phyloP scores from a whole-genome alignment of 176 grass and related monocot species.

The Cocos nucifera region DNA sequence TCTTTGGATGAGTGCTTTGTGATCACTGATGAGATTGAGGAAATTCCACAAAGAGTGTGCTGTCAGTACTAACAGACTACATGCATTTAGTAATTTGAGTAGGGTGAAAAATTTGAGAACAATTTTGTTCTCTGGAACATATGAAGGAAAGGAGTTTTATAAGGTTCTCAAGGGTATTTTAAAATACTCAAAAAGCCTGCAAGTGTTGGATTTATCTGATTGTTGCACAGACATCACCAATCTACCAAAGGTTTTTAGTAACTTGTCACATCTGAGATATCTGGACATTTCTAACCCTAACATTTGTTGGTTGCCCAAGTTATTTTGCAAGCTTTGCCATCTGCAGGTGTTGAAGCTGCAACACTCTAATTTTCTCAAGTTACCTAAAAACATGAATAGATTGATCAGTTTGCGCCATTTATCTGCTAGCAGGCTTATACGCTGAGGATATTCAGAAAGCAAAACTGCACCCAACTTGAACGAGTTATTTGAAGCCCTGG shows the following conservation, averaged over 20 bases:
- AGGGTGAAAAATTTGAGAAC: background rate
- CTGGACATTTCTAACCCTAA: constrained; percentile 14
- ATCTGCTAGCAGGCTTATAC: constrained; percentile 24
- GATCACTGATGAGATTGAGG: background rate
- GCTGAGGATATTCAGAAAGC: too few relatives aligned
- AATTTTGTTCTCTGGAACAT: background rate
- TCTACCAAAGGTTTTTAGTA: background rate
- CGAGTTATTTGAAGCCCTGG: too few relatives aligned
- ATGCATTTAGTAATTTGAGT: background rate
- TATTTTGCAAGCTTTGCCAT: constrained; percentile 16
- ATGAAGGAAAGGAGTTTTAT: background rate
- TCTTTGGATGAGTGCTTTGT: constrained; percentile 11
- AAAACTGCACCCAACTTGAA: too few relatives aligned
- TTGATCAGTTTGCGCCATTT: constrained; percentile 31
- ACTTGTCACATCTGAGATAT: constrained; percentile 14
- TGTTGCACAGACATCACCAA: background rate
- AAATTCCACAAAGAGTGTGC: background rate
- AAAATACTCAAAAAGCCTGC: background rate
- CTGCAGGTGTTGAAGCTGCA: constrained; percentile 33
- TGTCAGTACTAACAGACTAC: background rate
- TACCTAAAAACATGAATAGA: constrained; percentile 19
- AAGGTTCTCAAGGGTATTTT: background rate
- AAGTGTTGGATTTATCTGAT: constrained; percentile 23
- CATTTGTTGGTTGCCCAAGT: constrained; percentile 8
- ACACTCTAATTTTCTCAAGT: background rate